Base-by-base conservation (phyloP, 2,329 filamentous ascomycete genomes). In the Apiospora saccharicola region DNA sequence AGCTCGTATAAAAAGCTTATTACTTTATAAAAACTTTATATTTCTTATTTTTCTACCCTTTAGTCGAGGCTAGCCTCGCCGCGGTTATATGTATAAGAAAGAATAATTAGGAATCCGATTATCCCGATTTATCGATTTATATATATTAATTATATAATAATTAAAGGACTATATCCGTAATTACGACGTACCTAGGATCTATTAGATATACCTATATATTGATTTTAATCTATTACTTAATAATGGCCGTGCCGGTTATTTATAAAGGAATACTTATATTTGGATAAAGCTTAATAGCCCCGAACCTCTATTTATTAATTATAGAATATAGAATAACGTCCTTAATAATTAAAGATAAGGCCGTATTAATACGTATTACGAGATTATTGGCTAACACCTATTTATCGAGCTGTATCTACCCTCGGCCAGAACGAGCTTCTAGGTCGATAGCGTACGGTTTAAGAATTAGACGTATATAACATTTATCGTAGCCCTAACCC, bases 221-320 rank as follows among this genome's bases (percentile, higher is more conserved):
- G 19, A 61, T 61, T n/a, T n/a, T n/a, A n/a, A n/a, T n/a, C n/a
- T n/a, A n/a, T n/a, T n/a, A n/a, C n/a, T n/a, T 4, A 12, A 37
- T 37, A n/a, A 61, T n/a, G 19, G 8, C 19, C 3, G 8, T n/a
- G 8, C 19, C 53, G 19, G 16, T 61, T 22, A 61, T 61, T 19
- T 7, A 61, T 30, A 61, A 13, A 37, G 19, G 30, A 37, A 37
- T 16, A 61, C 53, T n/a, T 61, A 61, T 61, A 37, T 16, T 37
- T 61, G 53, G 53, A 61, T 61, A 19, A 61, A 61, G 16, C 53
- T 61, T n/a, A 7, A 61, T 13, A 19, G 53, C 30, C 53, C 53
- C 30, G 53, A 61, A 22, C 53, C 53, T 10, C 53, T 19, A n/a
- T 61, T 61, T 61, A n/a, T 61, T 8, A 61, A 30, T n/a, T 5